Evolutionary conservation across 2,329 filamentous ascomycete genomes (phyloP), one percentile per base, ranked within the genome.

Genomic region (Bipolaris zeicola): DNA sequence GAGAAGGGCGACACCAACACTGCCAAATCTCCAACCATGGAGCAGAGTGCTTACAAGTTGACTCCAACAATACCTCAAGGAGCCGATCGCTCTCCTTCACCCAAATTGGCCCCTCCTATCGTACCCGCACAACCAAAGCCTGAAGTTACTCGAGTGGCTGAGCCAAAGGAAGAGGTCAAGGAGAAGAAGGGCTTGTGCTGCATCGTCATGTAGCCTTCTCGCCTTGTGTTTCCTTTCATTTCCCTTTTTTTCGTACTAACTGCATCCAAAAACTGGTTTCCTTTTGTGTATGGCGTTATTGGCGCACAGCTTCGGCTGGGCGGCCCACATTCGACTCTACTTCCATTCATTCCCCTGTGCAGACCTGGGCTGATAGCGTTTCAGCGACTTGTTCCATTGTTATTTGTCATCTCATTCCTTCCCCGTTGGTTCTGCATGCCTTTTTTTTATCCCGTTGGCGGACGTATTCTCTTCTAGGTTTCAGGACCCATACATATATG

Each of bases 151-250:
- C 80, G 81, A 60, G 72, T 85, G 22, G 83, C 84, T 42, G 81
- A 87, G 46, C 79, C 82, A 4, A 79, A 79, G 10, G 82, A 86
- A 57, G 81, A 82, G 64, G 80, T 83, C 61, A 81, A 85, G 65
- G 82, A 85, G 66, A 82, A 86, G 67, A 84, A 82, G 61, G 83
- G 88, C 65, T 87, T 85, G 56, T 90, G 89, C 75, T 92, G 89
- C 76, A 80, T 91, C 59, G 83, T 93, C 64, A 92, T 92, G 89
- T 92, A 81, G 69, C 61, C 46, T 66, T 64, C 61, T 55, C 60
- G 58, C 59, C 55, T 52, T 51, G 50, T 62, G 71, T 73, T 70
- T 66, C 69, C 65, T 58, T 65, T 63, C 61, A 57, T 45, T 63
- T 61, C 64, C 55, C 46, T 57, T 41, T 34, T 26, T 52, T 57